Evolutionary conservation across 2,329 filamentous ascomycete genomes (phyloP).

Genomic region (Aspergillus jensenii): DNA sequence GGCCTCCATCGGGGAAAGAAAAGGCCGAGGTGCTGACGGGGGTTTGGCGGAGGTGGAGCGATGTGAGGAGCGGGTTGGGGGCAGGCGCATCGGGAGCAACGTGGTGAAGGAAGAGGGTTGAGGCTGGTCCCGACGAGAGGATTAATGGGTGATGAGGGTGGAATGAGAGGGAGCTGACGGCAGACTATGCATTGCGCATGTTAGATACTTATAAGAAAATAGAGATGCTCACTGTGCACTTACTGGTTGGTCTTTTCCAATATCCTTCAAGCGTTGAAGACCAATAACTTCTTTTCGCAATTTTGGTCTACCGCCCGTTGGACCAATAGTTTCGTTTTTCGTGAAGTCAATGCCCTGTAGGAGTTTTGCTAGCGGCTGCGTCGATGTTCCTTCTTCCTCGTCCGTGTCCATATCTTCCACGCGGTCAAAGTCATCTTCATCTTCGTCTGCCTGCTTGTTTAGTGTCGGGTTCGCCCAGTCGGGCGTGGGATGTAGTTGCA

Average conservation of each 20-base stretch:
- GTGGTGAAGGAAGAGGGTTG: conserved; percentile 85
- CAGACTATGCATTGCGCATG: conserved; percentile 47
- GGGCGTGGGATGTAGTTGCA: conserved; percentile 60
- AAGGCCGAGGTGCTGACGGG: conserved; percentile 85
- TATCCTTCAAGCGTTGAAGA: conserved; percentile 85
- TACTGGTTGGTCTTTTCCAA: conserved; percentile 72
- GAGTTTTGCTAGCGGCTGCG: conserved; percentile 75
- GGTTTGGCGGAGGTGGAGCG: conserved; percentile 79
- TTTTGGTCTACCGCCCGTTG: conserved; percentile 60
- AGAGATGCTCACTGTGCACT: conserved; percentile 23
- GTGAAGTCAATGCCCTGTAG: conserved; percentile 72
- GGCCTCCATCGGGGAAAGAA: conserved; percentile 67
- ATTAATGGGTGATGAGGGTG: conserved; percentile 87
- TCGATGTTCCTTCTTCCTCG: conserved; percentile 61
- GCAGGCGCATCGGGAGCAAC: conserved; percentile 73
- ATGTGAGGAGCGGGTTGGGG: conserved; percentile 86
- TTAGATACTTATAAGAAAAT: neutral
- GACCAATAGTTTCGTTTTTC: conserved; percentile 45
- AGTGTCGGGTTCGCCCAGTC: conserved; percentile 58
- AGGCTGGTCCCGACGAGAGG: conserved; percentile 82
- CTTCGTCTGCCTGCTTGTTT: conserved; percentile 39
- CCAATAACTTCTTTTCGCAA: conserved; percentile 84
- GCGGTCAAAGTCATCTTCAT: conserved; percentile 43
- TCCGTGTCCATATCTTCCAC: conserved; percentile 57
- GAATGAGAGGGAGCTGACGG: conserved; percentile 82